Evolutionary conservation across 805 yeast genomes (phyloP), one percentile per base, ranked within the genome.

Genomic region (Yarrowia deformans): DNA sequence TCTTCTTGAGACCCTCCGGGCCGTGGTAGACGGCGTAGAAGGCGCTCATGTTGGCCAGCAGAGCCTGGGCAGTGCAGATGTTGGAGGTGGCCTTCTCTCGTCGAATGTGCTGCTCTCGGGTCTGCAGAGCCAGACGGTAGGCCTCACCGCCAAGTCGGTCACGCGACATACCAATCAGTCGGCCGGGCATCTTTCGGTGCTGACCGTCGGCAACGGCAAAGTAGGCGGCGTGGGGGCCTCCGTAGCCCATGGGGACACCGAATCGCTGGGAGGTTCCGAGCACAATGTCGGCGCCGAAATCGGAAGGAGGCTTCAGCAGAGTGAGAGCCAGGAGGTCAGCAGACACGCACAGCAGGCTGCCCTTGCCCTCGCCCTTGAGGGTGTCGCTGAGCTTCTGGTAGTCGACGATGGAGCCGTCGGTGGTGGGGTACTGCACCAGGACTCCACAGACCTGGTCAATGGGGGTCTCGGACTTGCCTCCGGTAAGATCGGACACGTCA

Each of bases 151-250:
- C 98, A 67, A 93, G 82, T 76, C 98, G 85, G 78, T 94, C 99
- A 77, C 91, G 91, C 48, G 97, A 88, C 49, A 91, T 87, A 76
- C 99, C 99, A 69, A 95, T 93, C 69, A 95, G 85, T 81, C 99
- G 86, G 54, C 99, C 99, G 1, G 99, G 99, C 78, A 95, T 92
- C 79, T 93, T 95, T 77, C 99, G 87, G 77, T 91, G 91, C 74
- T 90, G 84, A 69, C 87, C 84, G 70, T 88, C 86, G n/a, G 87
- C 84, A 49, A 94, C 97, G 9, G 98, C 91, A 74, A 95, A 93
- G 81, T 91, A 95, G 0, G 97, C 99, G 58, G 99, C 98, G 79
- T 95, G 99, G 3, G 99, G 99, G 23, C 99, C 99, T 76, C 99
- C 99, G 77, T 88, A 95, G 8, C 98, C 99, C 82, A 94, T 86